Evolutionary conservation across 2,329 filamentous ascomycete genomes (phyloP), one percentile per base, ranked within the genome.

Genomic region (Fusarium drepaniforme): DNA sequence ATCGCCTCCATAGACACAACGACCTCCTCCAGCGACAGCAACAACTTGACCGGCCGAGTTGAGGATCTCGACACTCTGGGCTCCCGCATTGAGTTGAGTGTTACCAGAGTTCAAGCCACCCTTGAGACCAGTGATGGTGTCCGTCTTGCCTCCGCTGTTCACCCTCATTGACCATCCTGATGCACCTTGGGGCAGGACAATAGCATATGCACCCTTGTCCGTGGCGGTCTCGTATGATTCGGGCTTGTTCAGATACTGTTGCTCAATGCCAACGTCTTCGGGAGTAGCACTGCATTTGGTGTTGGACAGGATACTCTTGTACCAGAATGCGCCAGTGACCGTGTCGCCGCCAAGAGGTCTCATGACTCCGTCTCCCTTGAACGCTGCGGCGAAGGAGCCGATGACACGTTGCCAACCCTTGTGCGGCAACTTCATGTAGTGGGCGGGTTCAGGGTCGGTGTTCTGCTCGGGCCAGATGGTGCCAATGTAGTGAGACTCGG

Each of bases 291-390:
- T 58, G 56, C 56, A 58, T 5, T 25, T 58, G 3, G 35, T 58
- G 56, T 58, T 35, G 8, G 56, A 58, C 2, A 58, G 15, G 35
- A 58, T 58, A 13, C 33, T 58, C 56, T 58, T 58, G 35, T 58
- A 58, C 56, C 56, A 58, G 25, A 38, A 58, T 4, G 56, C 56
- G 35, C 56, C 56, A 40, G 56, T 58, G 56, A 58, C 56, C 1
- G 21, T 58, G 56, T 58, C 56, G 6, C 56, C 23, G 5, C 56
- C 56, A 37, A 58, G 12, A 9, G 56, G 56, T 38, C 33, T 58
- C 56, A 58, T 58, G n/a, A 58, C 56, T 37, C 56, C 56, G 16
- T 58, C 56, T 12, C 56, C 56, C 21, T 58, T 58, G 56, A 58
- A 58, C 12, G 56, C 56, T 40, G 56, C 35, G 15, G 40, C 40